Base-by-base conservation (phyloP, 805 yeast genomes). In the Yamadazyma phyllophila region DNA sequence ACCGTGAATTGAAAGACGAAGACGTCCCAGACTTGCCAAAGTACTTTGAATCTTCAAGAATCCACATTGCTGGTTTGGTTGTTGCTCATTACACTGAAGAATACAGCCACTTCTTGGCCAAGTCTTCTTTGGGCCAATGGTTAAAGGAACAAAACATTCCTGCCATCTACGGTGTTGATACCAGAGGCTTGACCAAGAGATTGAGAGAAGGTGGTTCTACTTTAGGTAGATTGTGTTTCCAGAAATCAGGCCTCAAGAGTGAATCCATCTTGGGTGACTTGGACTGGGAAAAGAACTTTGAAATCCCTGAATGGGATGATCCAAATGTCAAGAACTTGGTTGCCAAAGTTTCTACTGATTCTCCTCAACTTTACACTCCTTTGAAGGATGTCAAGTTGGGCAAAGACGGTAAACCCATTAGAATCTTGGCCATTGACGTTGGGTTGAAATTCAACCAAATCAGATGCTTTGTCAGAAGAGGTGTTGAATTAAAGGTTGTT, bases 361-460 rank as follows among this genome's bases (percentile, higher is more conserved):
- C 83, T 63, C 94, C 97, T 35, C 79, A 80, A 36, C 66, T 85
- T 51, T 94, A 86, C 72, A 73, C 78, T 29, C 97, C 97, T 43
- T 79, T 81, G 48, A 61, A 76, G 12, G 73, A 72, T 36, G 66
- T 66, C 30, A 77, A 59, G 82, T 45, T 64, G 24, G 88, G 55
- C 77, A 83, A 56, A 71, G 74, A 84, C 63, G 97, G 97, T 42
- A 82, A 85, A 60, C 73, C 82, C 36, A 67, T 92, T 54, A 83
- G 94, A 67, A 86, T 94, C 53, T 68, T 94, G 32, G 96, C 97
- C 16, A 76, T 94, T 52, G 99, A 94, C 69, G 97, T 91, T 47
- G 99, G 99, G 78, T 88, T 94, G 88, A 94, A 94, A 72, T 92
- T 76, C 75, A 94, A 94, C 72, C 99, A 94, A 74, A 88, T 94